Evolutionary conservation across 768 basidiomycete species (phyloP).

Genomic region (Boletus rex-veris): DNA sequence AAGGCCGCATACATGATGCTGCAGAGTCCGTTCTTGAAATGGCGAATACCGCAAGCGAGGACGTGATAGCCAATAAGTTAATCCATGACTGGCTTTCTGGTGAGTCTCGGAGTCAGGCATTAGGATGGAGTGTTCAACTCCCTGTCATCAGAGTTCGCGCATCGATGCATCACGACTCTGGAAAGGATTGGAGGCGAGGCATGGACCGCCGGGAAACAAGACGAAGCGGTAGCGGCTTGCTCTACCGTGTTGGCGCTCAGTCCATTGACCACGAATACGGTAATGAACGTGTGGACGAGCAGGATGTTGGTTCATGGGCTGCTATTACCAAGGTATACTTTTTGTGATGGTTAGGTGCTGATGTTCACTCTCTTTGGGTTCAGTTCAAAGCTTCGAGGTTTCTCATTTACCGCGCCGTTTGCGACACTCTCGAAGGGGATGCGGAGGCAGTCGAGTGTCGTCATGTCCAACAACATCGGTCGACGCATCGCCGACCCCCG

Average conservation of each 20-base stretch:
- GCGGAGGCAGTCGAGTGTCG: not conserved
- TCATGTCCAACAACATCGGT: constrained; percentile 20
- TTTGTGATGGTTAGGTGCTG: not conserved
- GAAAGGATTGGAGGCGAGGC: not conserved
- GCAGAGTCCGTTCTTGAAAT: not conserved
- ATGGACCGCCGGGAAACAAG: not conserved
- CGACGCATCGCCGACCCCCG: constrained; percentile 30
- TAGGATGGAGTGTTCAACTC: not conserved
- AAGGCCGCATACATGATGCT: not conserved
- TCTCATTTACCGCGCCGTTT: not conserved
- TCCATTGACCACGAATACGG: not conserved
- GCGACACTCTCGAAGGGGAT: not conserved
- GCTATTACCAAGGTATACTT: not conserved
- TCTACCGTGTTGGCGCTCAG: not conserved
- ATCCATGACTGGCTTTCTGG: not conserved
- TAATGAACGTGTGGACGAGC: constrained; percentile 1
- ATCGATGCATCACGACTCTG: not conserved
- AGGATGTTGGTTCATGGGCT: not conserved
- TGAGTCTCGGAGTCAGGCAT: not conserved
- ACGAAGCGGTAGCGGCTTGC: not conserved
- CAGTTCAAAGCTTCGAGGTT: not conserved
- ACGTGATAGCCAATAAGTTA: not conserved
- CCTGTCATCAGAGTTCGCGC: not conserved
- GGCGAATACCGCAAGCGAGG: not conserved
- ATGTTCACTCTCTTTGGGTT: too few species aligned